Evolutionary conservation across 306 rosid species (phyloP), one percentile per base, ranked within the genome.

Genomic region (Vicia faba): DNA sequence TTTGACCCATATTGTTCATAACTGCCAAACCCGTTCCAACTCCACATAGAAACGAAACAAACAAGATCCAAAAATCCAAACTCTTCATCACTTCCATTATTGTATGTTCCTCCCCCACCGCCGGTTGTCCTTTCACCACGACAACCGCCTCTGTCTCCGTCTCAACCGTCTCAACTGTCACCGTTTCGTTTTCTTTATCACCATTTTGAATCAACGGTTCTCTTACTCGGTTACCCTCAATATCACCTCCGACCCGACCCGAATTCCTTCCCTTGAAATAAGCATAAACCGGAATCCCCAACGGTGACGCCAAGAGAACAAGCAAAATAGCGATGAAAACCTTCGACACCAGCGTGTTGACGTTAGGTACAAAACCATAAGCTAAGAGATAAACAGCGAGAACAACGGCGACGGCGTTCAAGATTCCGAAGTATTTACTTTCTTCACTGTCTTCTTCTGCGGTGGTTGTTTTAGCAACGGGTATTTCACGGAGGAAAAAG

Each of bases 1-100:
- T 89, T 81, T 91, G 97, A 35, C 96, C 97, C 97, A 89, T 82
- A 50, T 91, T 91, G 77, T 91, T 91, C 86, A 82, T 83, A 23
- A 88, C 91, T 0, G 97, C 96, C 79, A 93, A 66, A 7, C 99
- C 99, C 0, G 85, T 93, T 29, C 99, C 99, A 2, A 93, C 99
- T 1, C 99, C 99, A 26, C 99, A 88, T 14, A 90, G 26, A 69
- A 93, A 93, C 46, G 98, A 86, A 60, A 83, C 81, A 19, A 93
- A 93, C 89, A 93, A 39, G 0, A 93, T 80, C 98, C 98, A 93
- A 60, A 93, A 89, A 69, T 93, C 98, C 7, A 86, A 3, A 11
- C 82, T 79, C 36, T 13, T 72, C 71, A 93, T 0, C 19, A 61
- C 90, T 78, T 93, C 96, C 10, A 38, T 0, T 4, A 93, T 75